A percentile compares a stretch with the other conserved stretches of the same genome.
phyloP scores from a whole-genome alignment of 192 early-diverging fungal genomes.

The Coemansia sp. region DNA sequence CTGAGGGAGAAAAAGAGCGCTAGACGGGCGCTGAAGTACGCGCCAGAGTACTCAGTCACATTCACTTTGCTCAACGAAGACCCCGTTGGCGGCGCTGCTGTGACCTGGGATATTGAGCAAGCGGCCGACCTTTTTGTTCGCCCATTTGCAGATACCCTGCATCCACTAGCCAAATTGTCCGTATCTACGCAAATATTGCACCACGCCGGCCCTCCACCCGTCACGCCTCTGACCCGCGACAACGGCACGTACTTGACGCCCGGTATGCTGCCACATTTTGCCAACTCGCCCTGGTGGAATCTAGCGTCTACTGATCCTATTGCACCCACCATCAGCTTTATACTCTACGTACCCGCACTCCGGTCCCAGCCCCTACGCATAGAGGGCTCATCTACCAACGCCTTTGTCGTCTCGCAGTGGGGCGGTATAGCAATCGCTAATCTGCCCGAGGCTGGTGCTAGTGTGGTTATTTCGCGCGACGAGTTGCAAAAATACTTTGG shows the following conservation, averaged over 20 bases:
- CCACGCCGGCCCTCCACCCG: slow-evolving; percentile 74
- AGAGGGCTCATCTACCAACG: slow-evolving; percentile 62
- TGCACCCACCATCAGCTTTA: slow-evolving; percentile 85
- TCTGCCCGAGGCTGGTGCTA: slow-evolving; percentile 19
- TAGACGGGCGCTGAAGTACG: slow-evolving; percentile 73
- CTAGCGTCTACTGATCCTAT: slow-evolving; percentile 84
- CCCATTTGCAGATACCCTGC: slow-evolving; percentile 76
- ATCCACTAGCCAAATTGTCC: slow-evolving; percentile 72
- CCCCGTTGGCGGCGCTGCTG: slow-evolving; percentile 61
- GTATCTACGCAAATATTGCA: slow-evolving; percentile 86
- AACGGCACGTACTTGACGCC: slow-evolving; percentile 63
- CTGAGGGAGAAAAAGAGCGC: neutral
- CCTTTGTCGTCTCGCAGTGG: slow-evolving; percentile 94
- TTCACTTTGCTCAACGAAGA: slow-evolving; percentile 89
- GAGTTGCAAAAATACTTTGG: slow-evolving; percentile 79
- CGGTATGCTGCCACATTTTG: slow-evolving; percentile 83
- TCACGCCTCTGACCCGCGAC: slow-evolving; percentile 60
- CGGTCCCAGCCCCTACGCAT: slow-evolving; percentile 74
- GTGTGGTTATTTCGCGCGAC: slow-evolving; percentile 28
- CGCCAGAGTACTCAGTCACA: slow-evolving; percentile 81
- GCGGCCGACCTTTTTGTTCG: slow-evolving; percentile 67
- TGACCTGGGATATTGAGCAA: slow-evolving; percentile 84
- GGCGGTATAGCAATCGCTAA: slow-evolving; percentile 84
- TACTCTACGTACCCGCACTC: slow-evolving; percentile 81
- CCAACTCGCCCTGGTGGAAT: slow-evolving; percentile 98